Percentiles rank a stretch among this genome's conserved stretches.
Evolutionary conservation across 192 early-diverging fungal species (phyloP).

Genomic region (Pilobolus umbonatus): DNA sequence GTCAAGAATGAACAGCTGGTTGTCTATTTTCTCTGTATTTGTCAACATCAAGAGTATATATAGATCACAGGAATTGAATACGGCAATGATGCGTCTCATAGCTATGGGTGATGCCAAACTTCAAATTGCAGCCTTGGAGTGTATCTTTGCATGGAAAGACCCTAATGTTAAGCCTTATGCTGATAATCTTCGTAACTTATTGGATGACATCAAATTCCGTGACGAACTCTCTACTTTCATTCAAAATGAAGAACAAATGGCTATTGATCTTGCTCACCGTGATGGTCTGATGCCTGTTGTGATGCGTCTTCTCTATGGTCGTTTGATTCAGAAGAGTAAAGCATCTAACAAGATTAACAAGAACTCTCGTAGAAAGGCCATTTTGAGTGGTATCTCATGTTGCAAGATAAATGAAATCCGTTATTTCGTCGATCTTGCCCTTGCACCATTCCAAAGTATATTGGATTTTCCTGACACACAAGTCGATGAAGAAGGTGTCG

Average conservation of each 20-base stretch:
- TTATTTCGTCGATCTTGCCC: constrained; percentile 74
- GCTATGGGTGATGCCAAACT: constrained; percentile 73
- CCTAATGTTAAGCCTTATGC: constrained; percentile 62
- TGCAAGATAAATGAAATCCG: constrained; percentile 60
- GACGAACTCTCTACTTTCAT: constrained; percentile 80
- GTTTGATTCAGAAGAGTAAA: constrained; percentile 79
- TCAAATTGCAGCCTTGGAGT: constrained; percentile 79
- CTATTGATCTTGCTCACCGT: constrained; percentile 63
- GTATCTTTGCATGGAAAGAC: constrained; percentile 79
- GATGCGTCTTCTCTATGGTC: constrained; percentile 86
- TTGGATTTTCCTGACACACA: constrained; percentile 32
- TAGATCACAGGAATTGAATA: constrained; percentile 48
- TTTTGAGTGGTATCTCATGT: constrained; percentile 77
- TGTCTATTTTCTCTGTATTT: constrained; percentile 64
- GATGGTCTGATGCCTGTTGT: constrained; percentile 69
- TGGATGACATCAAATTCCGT: constrained; percentile 87
- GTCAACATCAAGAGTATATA: constrained; percentile 54
- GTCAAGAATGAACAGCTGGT: constrained; percentile 41
- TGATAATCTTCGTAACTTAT: constrained; percentile 71
- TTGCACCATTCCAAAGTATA: constrained; percentile 68
- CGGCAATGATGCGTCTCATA: constrained; percentile 69
- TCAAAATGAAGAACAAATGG: constrained; percentile 53
- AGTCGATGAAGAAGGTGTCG: constrained; percentile 21
- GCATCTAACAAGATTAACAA: constrained; percentile 63
- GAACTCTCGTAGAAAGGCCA: constrained; percentile 69